Conservation (phyloP, 345 rosid genomes). For the Camelina sativa region DNA sequence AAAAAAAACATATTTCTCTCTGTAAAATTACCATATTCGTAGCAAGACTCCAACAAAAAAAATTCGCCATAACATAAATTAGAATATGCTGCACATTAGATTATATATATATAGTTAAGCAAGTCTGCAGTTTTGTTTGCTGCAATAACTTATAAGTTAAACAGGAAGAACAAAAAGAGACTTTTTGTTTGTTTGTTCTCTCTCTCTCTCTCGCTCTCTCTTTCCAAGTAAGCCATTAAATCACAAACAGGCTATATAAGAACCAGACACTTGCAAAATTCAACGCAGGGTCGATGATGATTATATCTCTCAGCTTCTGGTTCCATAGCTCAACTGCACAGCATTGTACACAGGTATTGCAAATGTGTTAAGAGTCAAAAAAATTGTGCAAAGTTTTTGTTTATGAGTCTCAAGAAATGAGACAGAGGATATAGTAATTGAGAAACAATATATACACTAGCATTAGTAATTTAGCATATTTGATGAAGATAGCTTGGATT, state of each 20-base stretch:
- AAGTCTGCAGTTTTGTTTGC: slow-evolving; percentile 43
- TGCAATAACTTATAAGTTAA: slow-evolving; percentile 42
- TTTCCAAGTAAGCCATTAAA: slow-evolving; percentile 23
- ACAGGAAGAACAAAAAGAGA: slow-evolving; percentile 27
- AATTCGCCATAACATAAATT: slow-evolving; percentile 20
- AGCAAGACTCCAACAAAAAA: no score
- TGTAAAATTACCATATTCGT: no score
- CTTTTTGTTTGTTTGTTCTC: background rate
- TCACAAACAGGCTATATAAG: slow-evolving; percentile 29
- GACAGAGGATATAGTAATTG: background rate
- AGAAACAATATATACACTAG: background rate
- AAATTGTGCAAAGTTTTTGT: background rate
- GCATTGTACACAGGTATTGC: background rate
- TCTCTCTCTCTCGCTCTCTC: background rate
- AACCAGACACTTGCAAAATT: slow-evolving; percentile 39
- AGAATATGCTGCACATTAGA: slow-evolving; percentile 44
- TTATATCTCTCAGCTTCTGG: slow-evolving; percentile 20
- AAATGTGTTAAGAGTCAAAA: background rate
- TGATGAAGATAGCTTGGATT: background rate
- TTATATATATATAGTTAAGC: slow-evolving; percentile 40
- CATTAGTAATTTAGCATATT: background rate
- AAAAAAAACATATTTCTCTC: no score
- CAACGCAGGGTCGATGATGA: slow-evolving; percentile 30
- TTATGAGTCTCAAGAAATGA: slow-evolving; percentile 4
- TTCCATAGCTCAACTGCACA: slow-evolving; percentile 39